A percentile compares a stretch with the other conserved stretches of the same genome.
These are phyloP conservation scores for Herpetospermum pedunculosum DNA, from an alignment of 306 rosid species.

Conservation along the genomic window DNA sequence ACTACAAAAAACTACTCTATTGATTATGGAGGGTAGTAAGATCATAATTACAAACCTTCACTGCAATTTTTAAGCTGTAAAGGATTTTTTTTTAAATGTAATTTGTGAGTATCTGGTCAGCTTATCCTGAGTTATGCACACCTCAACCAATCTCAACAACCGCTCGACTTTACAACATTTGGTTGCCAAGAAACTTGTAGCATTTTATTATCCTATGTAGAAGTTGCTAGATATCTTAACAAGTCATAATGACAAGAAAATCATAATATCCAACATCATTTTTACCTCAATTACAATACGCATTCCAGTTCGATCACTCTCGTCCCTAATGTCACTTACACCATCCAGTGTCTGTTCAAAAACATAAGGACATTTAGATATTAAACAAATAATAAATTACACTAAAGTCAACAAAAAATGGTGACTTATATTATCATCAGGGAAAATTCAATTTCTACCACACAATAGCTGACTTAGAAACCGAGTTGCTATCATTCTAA, in stretches of 20 bases:
- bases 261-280: neutral
- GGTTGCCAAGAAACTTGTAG: neutral
- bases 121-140: too few relatives aligned
- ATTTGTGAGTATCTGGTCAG: neutral
- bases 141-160: neutral
- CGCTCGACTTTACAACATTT: neutral
- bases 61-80: neutral
- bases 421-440: neutral
- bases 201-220: neutral
- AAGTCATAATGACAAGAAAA: neutral
- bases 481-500: neutral
- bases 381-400: constrained; percentile 2
- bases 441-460: neutral
- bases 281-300: constrained; percentile 86
- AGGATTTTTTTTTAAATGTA: neutral
- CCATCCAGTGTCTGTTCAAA: constrained; percentile 65
- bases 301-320: constrained; percentile 97
- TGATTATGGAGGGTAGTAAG: too few relatives aligned
- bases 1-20: too few relatives aligned
- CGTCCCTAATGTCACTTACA: constrained; percentile 89
- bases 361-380: neutral
- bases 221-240: neutral
- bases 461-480: neutral
- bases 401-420: neutral
- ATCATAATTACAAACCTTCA: too few relatives aligned